These are phyloP conservation scores for Gracilaria domingensis DNA, from an alignment of 23 red algal species.

Conservation along the genomic window DNA sequence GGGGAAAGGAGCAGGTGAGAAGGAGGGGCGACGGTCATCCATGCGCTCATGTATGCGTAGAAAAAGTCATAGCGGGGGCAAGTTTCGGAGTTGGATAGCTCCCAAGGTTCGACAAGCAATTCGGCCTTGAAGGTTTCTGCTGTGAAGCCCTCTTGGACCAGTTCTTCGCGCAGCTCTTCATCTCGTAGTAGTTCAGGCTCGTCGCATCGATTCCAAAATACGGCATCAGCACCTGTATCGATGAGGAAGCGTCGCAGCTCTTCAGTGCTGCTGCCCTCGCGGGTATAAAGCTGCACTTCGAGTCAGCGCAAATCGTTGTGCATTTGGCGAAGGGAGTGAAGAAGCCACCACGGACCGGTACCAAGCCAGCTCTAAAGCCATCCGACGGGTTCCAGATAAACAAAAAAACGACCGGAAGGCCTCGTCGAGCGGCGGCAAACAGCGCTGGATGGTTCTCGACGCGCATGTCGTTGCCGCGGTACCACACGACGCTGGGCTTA, in stretches of 20 bases:
- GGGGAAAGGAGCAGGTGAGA: conserved; percentile 80
- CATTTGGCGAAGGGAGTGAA: conserved; percentile 65
- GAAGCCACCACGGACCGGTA: conserved; percentile 89
- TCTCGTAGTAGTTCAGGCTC: conserved; percentile 85
- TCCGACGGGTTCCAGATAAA: conserved; percentile 81
- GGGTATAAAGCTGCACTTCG: conserved; percentile 76
- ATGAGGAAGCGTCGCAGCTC: conserved; percentile 66
- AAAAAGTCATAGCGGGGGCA: conserved; percentile 68
- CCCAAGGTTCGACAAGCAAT: conserved; percentile 99
- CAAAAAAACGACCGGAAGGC: conserved; percentile 79
- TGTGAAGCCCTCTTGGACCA: conserved; percentile 57
- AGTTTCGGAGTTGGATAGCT: conserved; percentile 61
- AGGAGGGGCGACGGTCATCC: conserved; percentile 95
- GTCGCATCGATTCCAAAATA: conserved; percentile 98
- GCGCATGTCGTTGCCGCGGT: conserved; percentile 94
- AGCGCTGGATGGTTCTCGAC: conserved; percentile 93
- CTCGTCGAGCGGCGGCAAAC: conserved; percentile 87
- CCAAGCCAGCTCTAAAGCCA: conserved; percentile 44
- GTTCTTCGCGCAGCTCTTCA: conserved; percentile 79
- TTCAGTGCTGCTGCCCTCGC: conserved; percentile 69
- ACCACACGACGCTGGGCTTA: conserved; percentile 88
- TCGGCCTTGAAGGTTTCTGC: conserved; percentile 97
- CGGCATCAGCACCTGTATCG: conserved; percentile 80
- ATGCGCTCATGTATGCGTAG: conserved; percentile 89
- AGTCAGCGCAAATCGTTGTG: conserved; percentile 70